Evolutionary conservation across 257 asterid species (phyloP), one percentile per base, ranked within the genome.

Genomic region (Paulownia fortunei): DNA sequence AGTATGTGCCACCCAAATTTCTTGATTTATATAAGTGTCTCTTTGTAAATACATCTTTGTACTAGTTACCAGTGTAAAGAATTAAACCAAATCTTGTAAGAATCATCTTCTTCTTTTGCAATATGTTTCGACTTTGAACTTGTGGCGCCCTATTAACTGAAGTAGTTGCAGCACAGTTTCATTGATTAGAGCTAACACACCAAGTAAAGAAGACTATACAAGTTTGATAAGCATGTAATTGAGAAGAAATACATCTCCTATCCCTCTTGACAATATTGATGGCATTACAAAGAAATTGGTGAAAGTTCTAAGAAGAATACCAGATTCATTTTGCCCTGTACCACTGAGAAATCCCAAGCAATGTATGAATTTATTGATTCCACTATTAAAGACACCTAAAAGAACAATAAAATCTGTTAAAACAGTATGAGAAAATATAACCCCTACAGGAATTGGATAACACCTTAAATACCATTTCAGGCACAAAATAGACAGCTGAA

Each of bases 311-410:
- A 76, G 88, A 81, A 82, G 76, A 69, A 75, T 92, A 96, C 97
- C 98, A 84, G 52, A 89, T 75, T 94, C 87, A 92, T 74, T 82
- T 91, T 93, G 77, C 99, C 97, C 86, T 92, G 98, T 69, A 88
- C 91, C 89, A 96, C 82, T n/a, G 97, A 83, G 82, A 96, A 96
- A 85, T 96, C 99, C 97, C 99, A 96, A 72, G 97, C 99, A 83
- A 96, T 88, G 83, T 92, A 96, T 36, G 99, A 92, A 82, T 96
- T 93, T 76, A 88, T 36, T 21, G 98, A 90, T 72, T 93, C 98
- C 79, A 88, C 97, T 13, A 84, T 79, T 75, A 96, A 66, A 59
- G 90, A 74, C 77, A 96, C 97, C 99, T 92, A 76, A 27, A 78
- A 81, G 70, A 83, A 60, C 73, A 82, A 59, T 58, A 69, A 79